phyloP scores from a whole-genome alignment of 2,329 filamentous ascomycete species.

The Juglanconis oblonga region DNA sequence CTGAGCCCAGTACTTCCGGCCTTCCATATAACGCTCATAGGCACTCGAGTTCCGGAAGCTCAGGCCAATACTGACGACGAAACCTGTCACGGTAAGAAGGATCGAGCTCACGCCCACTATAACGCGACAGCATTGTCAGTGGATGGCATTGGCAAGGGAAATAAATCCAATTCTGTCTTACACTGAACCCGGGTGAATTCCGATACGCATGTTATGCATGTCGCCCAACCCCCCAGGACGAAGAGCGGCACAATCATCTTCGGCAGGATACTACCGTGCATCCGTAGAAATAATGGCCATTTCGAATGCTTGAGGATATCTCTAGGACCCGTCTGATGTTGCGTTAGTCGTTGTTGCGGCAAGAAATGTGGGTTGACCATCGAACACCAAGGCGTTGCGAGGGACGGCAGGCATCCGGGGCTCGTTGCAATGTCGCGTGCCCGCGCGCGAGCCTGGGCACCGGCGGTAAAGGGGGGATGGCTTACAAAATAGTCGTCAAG shows the following conservation, averaged over 20 bases:
- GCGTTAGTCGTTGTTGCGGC: neutral
- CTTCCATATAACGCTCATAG: slow-evolving; percentile 65
- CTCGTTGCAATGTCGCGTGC: neutral
- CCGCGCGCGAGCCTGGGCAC: neutral
- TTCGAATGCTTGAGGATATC: slow-evolving; percentile 74
- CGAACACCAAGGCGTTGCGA: neutral
- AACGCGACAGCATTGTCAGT: neutral
- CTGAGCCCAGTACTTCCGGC: slow-evolving; percentile 55
- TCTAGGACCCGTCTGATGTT: slow-evolving; percentile 52
- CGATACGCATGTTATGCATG: slow-evolving; percentile 58
- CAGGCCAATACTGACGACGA: slow-evolving; percentile 74
- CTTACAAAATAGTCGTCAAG: slow-evolving; percentile 45
- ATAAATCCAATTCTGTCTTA: neutral
- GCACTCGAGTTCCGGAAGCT: slow-evolving; percentile 77
- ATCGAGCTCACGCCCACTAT: slow-evolving; percentile 58
- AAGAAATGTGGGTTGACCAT: neutral
- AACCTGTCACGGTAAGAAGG: slow-evolving; percentile 80
- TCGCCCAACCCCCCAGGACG: slow-evolving; percentile 64
- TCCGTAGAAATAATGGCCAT: slow-evolving; percentile 72
- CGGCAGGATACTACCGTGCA: slow-evolving; percentile 71
- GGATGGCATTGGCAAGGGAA: neutral
- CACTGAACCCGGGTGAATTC: slow-evolving; percentile 21
- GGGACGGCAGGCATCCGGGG: neutral
- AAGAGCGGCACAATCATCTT: slow-evolving; percentile 71
- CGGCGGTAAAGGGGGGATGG: neutral